Evolutionary conservation across 2,329 filamentous ascomycete species (phyloP).

Genomic region (Stagonosporopsis rhizophila): DNA sequence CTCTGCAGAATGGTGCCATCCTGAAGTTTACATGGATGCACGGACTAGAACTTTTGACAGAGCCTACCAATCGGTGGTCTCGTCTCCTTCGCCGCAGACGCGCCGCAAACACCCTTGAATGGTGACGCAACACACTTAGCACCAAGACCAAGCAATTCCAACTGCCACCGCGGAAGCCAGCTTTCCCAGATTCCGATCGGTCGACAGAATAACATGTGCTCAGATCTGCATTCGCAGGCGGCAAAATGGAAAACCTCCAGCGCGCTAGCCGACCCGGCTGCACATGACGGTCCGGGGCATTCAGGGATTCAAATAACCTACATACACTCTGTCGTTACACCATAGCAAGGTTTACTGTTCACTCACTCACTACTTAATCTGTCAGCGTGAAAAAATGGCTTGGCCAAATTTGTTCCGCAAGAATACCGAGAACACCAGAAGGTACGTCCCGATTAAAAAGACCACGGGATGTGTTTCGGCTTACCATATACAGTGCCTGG

Average conservation of each 20-base stretch:
- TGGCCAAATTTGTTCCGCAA: slow-evolving; percentile 53
- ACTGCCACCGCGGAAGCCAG: slow-evolving; percentile 10
- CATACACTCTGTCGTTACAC: neutral
- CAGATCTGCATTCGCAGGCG: slow-evolving; percentile 18
- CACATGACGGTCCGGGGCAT: slow-evolving; percentile 34
- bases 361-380: too few species aligned
- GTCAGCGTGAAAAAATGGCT: slow-evolving; percentile 44
- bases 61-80: slow-evolving; percentile 17
- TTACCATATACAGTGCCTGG: slow-evolving; percentile 58
- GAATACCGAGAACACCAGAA: slow-evolving; percentile 52
- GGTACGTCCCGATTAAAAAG: slow-evolving; percentile 43
- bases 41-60: slow-evolving; percentile 1
- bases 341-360: neutral
- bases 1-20: neutral
- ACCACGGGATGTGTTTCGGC: slow-evolving; percentile 14
- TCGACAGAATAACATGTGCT: slow-evolving; percentile 10
- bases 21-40: slow-evolving; percentile 14
- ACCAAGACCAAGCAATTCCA: slow-evolving; percentile 11
- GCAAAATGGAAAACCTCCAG: slow-evolving; percentile 23
- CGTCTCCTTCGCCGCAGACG: slow-evolving; percentile 6
- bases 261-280: slow-evolving; percentile 36
- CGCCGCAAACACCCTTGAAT: slow-evolving; percentile 4
- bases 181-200: slow-evolving; percentile 8
- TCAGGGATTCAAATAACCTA: neutral
- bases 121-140: slow-evolving; percentile 19